Base-by-base conservation (phyloP, 2,329 filamentous ascomycete genomes). In the Microdochium paspali region DNA sequence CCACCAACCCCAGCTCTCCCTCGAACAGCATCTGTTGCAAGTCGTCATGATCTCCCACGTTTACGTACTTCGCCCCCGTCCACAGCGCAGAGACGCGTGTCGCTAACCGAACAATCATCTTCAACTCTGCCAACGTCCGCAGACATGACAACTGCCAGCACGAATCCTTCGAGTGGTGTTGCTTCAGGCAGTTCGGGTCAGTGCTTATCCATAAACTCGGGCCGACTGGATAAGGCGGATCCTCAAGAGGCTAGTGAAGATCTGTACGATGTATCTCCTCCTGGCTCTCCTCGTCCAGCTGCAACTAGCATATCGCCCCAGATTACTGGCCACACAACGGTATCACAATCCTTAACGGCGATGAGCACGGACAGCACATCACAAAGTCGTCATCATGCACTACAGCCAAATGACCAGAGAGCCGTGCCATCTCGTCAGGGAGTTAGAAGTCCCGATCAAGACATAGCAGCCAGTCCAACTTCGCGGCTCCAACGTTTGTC, bases 231-330 rank as follows among this genome's bases (percentile, higher is more conserved):
- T 20, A 4, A 20, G 6, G 10, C 35, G 23, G 24, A 52, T 24
- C 12, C 47, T 45, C 15, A 46, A 13, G 46, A 49, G 2, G 61
- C 63, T 10, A 58, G 55, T 10, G 68, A 70, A 3, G 63, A 74
- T 24, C 57, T 75, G 3, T 76, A 76, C 54, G 67, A 73, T 49
- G 70, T 69, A 4, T 73, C 72, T 2, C 72, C 73, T 1, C 71
- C 69, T 2, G 63, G 58, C 10, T 72, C 71, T 0, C 72, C 72
- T 4, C 51, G 52, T 6, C 47, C 54, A 25, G 48, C 52, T 10
- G 53, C 53, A 7, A 20, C 4, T 21, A 12, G 35, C 13, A 40
- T 40, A 10, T 40, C 35, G 15, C 35, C 35, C 6, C 35, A 40
- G 18, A 40, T 20, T 12, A 40, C 35, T 40, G 35, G 35, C 4